Percentiles rank a stretch among this genome's conserved stretches.
Conservation (phyloP, 768 basidiomycete species). For the Termitomyces sp. region DNA sequence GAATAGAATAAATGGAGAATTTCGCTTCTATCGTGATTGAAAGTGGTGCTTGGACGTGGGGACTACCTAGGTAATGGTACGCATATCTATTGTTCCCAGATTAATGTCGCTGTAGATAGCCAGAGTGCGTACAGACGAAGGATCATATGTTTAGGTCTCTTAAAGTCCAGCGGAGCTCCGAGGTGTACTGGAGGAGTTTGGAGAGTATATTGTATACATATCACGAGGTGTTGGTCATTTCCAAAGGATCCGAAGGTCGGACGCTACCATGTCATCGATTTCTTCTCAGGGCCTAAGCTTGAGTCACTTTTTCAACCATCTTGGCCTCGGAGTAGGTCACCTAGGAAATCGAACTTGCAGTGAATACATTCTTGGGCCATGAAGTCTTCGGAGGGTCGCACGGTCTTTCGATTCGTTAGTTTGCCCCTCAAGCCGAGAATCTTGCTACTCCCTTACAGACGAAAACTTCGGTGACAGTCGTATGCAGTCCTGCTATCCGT, state of each 20-base stretch:
- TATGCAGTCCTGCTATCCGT: neutral
- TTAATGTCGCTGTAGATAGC: neutral
- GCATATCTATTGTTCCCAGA: neutral
- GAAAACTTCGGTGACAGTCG: neutral
- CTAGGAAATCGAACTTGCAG: too few relatives aligned
- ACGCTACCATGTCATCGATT: neutral
- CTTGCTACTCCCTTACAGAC: neutral
- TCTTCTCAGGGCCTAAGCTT: neutral
- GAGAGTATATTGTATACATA: neutral
- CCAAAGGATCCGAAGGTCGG: neutral
- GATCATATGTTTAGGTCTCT: neutral
- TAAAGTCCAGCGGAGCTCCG: conserved; percentile 10
- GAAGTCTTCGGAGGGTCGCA: too few relatives aligned
- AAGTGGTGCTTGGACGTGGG: conserved; percentile 7
- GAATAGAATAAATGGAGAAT: neutral
- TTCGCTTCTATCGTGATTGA: neutral
- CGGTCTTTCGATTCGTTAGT: neutral
- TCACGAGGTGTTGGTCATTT: neutral
- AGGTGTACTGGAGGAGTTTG: neutral
- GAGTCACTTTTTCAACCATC: neutral
- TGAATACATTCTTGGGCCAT: too few relatives aligned
- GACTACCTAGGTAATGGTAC: neutral
- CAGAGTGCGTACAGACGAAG: neutral
- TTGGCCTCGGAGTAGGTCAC: neutral
- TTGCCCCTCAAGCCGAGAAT: neutral